Conservation (phyloP, 1,284 basidiomycete species). For the Porodaedalea pini region DNA sequence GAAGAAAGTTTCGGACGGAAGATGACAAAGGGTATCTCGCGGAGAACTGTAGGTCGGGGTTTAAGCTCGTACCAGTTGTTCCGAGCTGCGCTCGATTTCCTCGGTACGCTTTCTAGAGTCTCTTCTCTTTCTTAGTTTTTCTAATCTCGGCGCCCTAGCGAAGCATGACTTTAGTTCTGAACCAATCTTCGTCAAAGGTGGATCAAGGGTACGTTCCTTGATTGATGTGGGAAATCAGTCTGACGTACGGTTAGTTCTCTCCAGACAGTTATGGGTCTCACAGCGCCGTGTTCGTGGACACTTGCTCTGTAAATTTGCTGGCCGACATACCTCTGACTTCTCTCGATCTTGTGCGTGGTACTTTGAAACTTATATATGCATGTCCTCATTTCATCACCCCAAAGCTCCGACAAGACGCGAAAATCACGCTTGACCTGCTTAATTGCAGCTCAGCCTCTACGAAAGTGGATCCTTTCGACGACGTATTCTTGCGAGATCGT, state of each 20-base stretch:
- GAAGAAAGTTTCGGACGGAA: slow-evolving; percentile 45
- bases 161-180: slow-evolving; percentile 67
- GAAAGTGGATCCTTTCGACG: slow-evolving; percentile 61
- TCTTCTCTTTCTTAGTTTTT: background rate
- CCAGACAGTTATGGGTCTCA: slow-evolving; percentile 52
- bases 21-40: slow-evolving; percentile 39
- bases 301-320: slow-evolving; percentile 80
- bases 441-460: slow-evolving; percentile 42
- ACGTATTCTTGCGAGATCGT: slow-evolving; percentile 71
- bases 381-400: background rate
- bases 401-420: slow-evolving; percentile 76
- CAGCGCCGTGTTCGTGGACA: slow-evolving; percentile 73
- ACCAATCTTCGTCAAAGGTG: slow-evolving; percentile 52
- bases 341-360: slow-evolving; percentile 56
- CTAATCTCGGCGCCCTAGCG: slow-evolving; percentile 40
- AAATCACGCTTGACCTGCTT: slow-evolving; percentile 62
- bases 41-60: slow-evolving; percentile 61
- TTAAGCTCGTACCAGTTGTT: slow-evolving; percentile 87
- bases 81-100: slow-evolving; percentile 74
- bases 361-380: background rate
- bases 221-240: slow-evolving; percentile 9
- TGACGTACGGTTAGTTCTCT: slow-evolving; percentile 41
- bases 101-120: slow-evolving; percentile 47
- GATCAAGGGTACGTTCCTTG: slow-evolving; percentile 41
- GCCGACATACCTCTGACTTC: slow-evolving; percentile 70